Evolutionary conservation across 1,284 basidiomycete species (phyloP), one percentile per base, ranked within the genome.

Genomic region (Anthracocystis setariae): DNA sequence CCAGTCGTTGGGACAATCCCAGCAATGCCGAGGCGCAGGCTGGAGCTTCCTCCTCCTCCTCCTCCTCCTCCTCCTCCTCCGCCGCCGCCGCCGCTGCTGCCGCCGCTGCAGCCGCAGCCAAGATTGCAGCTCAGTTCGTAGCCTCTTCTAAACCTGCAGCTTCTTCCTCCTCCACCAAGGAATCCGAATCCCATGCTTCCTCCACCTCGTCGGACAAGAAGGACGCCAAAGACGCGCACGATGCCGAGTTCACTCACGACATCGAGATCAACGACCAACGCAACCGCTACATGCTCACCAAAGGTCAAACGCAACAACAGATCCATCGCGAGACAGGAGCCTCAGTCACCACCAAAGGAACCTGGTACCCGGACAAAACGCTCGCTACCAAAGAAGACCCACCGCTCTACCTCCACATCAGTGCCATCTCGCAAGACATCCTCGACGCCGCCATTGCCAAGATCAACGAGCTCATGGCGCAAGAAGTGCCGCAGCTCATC

Each of bases 251-350:
- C 78, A 90, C 89, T 15, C 88, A 92, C 76, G 93, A 97, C 83
- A 92, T 98, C 65, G 94, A 98, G 83, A 96, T 98, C 84, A 98
- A 98, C 84, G 96, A 98, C 84, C 87, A 95, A 58, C 86, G 94
- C 77, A 98, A 98, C 85, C 87, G 95, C 62, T 98, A 98, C 84
- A 86, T 98, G 82, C 86, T 98, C 78, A 98, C 96, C 42, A 96
- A 93, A 83, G 92, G 92, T 2, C 88, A 91, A 27, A 98, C 94
- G 1, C 95, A 98, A 83, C 86, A 90, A 65, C 90, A 95, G 87
- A 92, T 93, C 33, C 74, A 74, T 46, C 67, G 67, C 89, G 74
- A 86, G 21, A 76, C 62, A 21, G 79, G 81, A 20, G 76, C 81
- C 13, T 54, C 51, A 44, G 63, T 78, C 40, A 80, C 73, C 20